Conservation (phyloP, 768 basidiomycete genomes). For the Kwoniella sp. region DNA sequence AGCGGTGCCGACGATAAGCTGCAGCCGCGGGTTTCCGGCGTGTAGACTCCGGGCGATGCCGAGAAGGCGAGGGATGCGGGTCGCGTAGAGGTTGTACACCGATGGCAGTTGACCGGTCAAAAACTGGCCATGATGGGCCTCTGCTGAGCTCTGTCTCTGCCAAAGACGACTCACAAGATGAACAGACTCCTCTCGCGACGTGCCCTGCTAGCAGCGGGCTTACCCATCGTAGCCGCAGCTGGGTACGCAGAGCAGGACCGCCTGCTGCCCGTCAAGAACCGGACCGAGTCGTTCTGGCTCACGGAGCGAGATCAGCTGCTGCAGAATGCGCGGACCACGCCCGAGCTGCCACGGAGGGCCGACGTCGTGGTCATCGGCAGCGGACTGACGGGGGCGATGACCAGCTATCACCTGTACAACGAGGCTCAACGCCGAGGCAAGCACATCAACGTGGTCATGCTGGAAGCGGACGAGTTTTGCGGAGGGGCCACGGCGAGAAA, state of each 20-base stretch:
- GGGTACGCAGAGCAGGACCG: not conserved
- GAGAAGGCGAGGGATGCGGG: no score
- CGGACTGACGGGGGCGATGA: conserved; percentile 29
- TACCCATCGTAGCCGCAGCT: not conserved
- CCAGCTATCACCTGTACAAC: conserved; percentile 19
- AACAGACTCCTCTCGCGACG: not conserved
- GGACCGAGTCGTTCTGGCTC: conserved; percentile 34
- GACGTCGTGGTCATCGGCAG: conserved; percentile 33
- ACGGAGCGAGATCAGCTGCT: conserved; percentile 24
- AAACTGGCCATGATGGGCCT: no score
- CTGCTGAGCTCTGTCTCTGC: no score
- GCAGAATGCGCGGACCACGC: conserved; percentile 24
- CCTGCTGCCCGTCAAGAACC: conserved; percentile 26
- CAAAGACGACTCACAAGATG: no score
- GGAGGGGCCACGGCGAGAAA: conserved; percentile 33
- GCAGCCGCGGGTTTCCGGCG: no score
- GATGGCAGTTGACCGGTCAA: no score
- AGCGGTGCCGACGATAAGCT: no score
- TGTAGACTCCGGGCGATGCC: no score
- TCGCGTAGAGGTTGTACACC: no score
- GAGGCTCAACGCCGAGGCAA: conserved; percentile 7
- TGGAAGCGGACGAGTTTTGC: conserved; percentile 31
- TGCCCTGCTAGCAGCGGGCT: not conserved
- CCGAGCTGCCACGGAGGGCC: conserved; percentile 11
- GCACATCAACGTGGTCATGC: conserved; percentile 24